Evolutionary conservation across 257 asterid genomes (phyloP).

Genomic region (Cordia subcordata): DNA sequence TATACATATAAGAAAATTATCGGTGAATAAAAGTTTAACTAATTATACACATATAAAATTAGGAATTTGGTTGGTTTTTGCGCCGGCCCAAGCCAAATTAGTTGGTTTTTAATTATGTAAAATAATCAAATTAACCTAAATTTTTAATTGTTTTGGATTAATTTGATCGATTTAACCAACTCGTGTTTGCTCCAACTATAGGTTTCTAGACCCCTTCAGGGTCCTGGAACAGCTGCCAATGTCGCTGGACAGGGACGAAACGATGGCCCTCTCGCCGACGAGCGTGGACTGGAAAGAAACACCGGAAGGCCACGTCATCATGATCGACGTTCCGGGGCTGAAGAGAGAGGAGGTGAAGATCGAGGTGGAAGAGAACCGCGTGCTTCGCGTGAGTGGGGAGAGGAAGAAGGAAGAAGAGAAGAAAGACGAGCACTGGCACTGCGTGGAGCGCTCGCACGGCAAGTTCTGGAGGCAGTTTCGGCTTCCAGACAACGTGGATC

Average conservation of each 20-base stretch:
- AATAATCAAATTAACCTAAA: too few relatives aligned
- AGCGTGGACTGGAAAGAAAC: constrained; percentile 32
- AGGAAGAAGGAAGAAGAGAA: constrained; percentile 12
- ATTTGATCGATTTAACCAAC: too few relatives aligned
- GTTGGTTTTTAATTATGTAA: too few relatives aligned
- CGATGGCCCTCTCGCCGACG: not conserved
- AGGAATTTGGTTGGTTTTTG: too few relatives aligned
- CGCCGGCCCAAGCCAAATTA: too few relatives aligned
- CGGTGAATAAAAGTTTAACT: too few relatives aligned
- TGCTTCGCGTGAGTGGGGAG: constrained; percentile 19
- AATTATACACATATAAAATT: too few relatives aligned
- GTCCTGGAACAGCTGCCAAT: constrained; percentile 25
- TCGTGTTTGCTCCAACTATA: too few relatives aligned
- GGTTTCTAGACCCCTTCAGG: constrained; percentile 20
- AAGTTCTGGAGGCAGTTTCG: constrained; percentile 31
- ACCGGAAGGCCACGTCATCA: constrained; percentile 13
- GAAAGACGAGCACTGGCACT: constrained; percentile 20
- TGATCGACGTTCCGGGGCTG: constrained; percentile 22
- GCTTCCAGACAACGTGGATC: constrained; percentile 22
- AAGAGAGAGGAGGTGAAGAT: constrained; percentile 21
- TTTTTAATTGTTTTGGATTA: too few relatives aligned
- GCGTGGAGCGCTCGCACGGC: constrained; percentile 13
- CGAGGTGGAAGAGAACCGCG: constrained; percentile 21
- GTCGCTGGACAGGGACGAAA: constrained; percentile 16
- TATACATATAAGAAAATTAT: too few relatives aligned